Base-by-base conservation (phyloP, 2,329 filamentous ascomycete species). In the Hypocreales sp. region DNA sequence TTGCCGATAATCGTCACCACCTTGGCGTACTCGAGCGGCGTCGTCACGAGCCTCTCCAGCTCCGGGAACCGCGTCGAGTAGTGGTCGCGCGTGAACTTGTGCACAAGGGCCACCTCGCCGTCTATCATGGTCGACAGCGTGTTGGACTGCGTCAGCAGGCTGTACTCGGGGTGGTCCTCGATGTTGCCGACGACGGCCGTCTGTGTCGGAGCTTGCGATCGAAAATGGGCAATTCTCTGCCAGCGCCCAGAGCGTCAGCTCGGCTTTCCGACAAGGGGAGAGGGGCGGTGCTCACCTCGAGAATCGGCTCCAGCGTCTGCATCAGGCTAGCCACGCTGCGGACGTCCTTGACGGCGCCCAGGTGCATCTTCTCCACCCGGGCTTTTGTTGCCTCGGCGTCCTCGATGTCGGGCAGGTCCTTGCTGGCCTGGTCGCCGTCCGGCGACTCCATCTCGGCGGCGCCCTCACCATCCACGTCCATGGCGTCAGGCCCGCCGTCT, bases 1-100 rank as follows among this genome's bases (percentile, higher is more conserved):
- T 95, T 95, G 40, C 82, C 79, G 35, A 98, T 69, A 37, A 95
- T 92, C 4, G 82, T 76, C 7, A 95, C 90, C 0, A 90, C 82
- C 58, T 92, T 93, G 16, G 87, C 84, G 55, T 94, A 98, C 48
- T 94, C 83, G 27, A 95, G 66, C 2, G 90, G 84, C 42, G 87
- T 93, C 31, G 81, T 83, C 33, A 98, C 78, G 19, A 98, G 69
- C 13, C 68, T 68, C 51, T 98, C 90, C 22, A 98, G 69, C 53
- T 94, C 87, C 0, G 90, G 87, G 44, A 95, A 98, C 34, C 87
- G 73, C 12, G 79, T 67, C 8, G 86, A 93, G 57, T 98, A 98
- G 54, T 94, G 83, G 45, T 98, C 90, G 44, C 87, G 73, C 33
- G 94, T 83, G 51, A 83, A 92, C 56, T 98, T 98, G 63, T 98